A percentile compares a stretch with the other conserved stretches of the same genome.
These are phyloP conservation scores for Ananas comosus DNA, from an alignment of 176 grass and related monocot species.

Conservation along the genomic window DNA sequence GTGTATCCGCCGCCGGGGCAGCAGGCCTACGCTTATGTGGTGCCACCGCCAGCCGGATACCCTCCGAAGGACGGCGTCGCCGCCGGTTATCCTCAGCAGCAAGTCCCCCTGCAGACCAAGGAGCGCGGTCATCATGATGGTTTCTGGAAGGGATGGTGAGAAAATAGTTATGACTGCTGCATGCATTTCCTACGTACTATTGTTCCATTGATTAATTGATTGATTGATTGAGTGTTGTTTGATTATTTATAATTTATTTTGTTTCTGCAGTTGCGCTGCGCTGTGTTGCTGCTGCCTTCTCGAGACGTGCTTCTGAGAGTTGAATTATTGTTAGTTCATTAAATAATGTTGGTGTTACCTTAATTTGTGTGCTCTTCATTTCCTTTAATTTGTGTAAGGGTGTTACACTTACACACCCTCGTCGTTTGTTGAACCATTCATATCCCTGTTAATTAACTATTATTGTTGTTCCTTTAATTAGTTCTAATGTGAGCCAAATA, in stretches of 20 bases:
- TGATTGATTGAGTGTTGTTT: too few species aligned
- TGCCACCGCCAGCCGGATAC: conserved; percentile 33
- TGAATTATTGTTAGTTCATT: too few species aligned
- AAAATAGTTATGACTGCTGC: too few species aligned
- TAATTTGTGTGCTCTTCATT: too few species aligned
- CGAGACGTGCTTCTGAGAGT: conserved; percentile 48
- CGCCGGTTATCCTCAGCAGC: conserved; percentile 22
- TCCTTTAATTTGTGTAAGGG: too few species aligned
- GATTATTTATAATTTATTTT: not conserved
- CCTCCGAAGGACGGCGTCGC: not conserved
- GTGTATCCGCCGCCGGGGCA: conserved; percentile 23
- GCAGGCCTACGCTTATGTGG: conserved; percentile 41
- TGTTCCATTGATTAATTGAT: not conserved
- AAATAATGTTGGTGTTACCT: too few species aligned
- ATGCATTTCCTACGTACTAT: not conserved
- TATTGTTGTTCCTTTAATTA: too few species aligned
- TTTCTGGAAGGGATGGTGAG: conserved; percentile 71
- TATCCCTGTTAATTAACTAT: too few species aligned
- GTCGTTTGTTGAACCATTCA: too few species aligned
- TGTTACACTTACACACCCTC: too few species aligned
- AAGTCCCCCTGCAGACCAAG: conserved; percentile 16
- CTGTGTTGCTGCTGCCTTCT: conserved; percentile 68
- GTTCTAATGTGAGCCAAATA: too few species aligned
- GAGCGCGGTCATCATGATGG: conserved; percentile 35
- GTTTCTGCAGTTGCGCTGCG: conserved; percentile 38